Conservation (phyloP, 202 grass and related monocot species). For the Zizania palustris region DNA sequence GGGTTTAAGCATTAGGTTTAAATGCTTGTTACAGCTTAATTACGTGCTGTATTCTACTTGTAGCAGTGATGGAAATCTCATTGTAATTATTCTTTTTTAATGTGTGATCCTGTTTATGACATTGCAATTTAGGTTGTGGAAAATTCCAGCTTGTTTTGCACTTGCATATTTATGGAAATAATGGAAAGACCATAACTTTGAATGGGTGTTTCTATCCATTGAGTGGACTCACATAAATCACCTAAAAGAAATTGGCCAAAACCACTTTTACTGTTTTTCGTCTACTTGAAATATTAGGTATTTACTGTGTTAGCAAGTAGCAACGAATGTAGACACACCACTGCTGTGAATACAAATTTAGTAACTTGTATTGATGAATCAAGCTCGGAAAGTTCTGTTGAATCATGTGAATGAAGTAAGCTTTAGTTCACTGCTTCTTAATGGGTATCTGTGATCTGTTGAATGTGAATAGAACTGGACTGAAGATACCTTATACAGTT, state of each 20-base stretch:
- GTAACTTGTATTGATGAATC: background rate
- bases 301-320: slow-evolving; percentile 12
- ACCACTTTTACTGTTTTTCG: background rate
- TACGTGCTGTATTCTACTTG: background rate
- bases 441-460: background rate
- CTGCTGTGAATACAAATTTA: background rate
- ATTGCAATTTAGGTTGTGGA: background rate
- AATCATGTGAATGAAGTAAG: background rate
- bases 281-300: background rate
- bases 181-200: too few species aligned
- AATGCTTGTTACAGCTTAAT: background rate
- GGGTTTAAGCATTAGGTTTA: background rate
- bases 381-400: background rate
- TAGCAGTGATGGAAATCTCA: background rate
- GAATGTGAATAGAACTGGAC: background rate
- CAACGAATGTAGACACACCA: background rate
- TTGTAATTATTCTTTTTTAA: background rate
- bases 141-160: too few species aligned
- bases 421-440: background rate
- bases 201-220: background rate
- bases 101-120: background rate
- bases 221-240: background rate
- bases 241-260: background rate
- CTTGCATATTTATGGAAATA: too few species aligned
- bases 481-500: background rate